A percentile compares a stretch with the other conserved stretches of the same genome.
phyloP scores from a whole-genome alignment of 1,284 basidiomycete species.

The Vanrija pseudolonga region DNA sequence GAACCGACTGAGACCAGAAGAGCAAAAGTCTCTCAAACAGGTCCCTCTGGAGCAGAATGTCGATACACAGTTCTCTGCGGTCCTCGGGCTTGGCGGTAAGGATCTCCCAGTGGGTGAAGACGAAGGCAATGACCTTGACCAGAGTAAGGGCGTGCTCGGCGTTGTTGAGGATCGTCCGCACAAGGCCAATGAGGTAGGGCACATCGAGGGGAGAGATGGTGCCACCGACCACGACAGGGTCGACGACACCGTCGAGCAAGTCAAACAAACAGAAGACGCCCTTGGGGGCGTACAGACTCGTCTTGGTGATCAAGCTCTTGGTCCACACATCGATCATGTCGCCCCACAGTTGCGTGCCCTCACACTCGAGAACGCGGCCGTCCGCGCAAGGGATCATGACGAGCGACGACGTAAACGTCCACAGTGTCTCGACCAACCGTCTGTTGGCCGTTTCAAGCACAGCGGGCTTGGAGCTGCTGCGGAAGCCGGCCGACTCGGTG shows the following conservation, averaged over 20 bases:
- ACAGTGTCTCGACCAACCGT: slow-evolving; percentile 51
- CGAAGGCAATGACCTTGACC: slow-evolving; percentile 52
- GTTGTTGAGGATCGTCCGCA: slow-evolving; percentile 51
- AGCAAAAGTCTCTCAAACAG: slow-evolving; percentile 52
- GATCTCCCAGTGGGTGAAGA: slow-evolving; percentile 55
- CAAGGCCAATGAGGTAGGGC: slow-evolving; percentile 50
- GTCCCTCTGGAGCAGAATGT: slow-evolving; percentile 49
- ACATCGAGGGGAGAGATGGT: slow-evolving; percentile 47
- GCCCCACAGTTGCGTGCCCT: slow-evolving; percentile 49
- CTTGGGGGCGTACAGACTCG: slow-evolving; percentile 53
- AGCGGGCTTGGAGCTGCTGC: slow-evolving; percentile 52
- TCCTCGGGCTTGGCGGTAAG: slow-evolving; percentile 49
- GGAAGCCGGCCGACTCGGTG: slow-evolving; percentile 53
- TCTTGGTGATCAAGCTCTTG: slow-evolving; percentile 50
- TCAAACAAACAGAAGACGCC: slow-evolving; percentile 53
- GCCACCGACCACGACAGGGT: slow-evolving; percentile 31
- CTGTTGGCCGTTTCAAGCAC: slow-evolving; percentile 54
- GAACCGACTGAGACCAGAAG: slow-evolving; percentile 54
- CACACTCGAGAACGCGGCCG: slow-evolving; percentile 39
- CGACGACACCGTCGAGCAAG: slow-evolving; percentile 47
- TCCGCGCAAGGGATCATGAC: slow-evolving; percentile 30
- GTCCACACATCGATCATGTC: slow-evolving; percentile 52
- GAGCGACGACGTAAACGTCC: slow-evolving; percentile 47
- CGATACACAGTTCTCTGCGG: slow-evolving; percentile 50
- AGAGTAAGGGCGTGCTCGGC: slow-evolving; percentile 54